Base-by-base conservation (phyloP, 1,139 yeast species). In the Yamadazyma membranifaciens region DNA sequence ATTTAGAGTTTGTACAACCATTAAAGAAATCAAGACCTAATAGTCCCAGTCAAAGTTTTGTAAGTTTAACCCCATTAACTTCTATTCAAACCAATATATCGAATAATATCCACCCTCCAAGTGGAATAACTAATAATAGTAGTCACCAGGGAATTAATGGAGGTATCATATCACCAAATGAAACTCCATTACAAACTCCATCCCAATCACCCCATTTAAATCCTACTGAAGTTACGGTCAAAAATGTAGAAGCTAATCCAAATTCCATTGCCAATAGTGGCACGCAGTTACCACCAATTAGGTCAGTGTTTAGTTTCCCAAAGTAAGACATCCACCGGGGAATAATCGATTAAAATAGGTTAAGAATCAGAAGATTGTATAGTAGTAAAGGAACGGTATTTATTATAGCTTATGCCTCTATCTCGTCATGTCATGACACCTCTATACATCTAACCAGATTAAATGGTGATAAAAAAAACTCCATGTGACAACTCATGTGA, bases 201-300 rank as follows among this genome's bases (percentile, higher is more conserved):
- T 27, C 14, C 11, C 36, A 25, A 24, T 65, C 73, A 28, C 77
- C 77, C 4, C 70, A 61, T 36, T 55, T 69, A 45, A 60, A 54
- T 32, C 65, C 73, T 2, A 45, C 41, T 13, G 17, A 38, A n/a
- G 14, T 14, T 3, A 4, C 33, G 14, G 34, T 34, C 17, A 44
- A 44, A 32, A 55, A 55, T 27, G 55, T 51, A 4, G 64, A 63
- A 7, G 44, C 55, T 9, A 53, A 52, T 33, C 33, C 41, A 1
- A 32, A 50, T 32, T 57, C 65, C 44, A 71, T 71, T 34, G 75
- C 77, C 6, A 62, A 64, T 38, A 60, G 61, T 13, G 74, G 76
- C 10, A 69, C 73, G 2, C 62, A 57, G 45, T 60, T 71, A 40
- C 77, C 77, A 4, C 77, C 77, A 3, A 70, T 71, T 36, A 53